Evolutionary conservation across 169 alveolate species (phyloP).

Genomic region (Cystoisospora suis): DNA sequence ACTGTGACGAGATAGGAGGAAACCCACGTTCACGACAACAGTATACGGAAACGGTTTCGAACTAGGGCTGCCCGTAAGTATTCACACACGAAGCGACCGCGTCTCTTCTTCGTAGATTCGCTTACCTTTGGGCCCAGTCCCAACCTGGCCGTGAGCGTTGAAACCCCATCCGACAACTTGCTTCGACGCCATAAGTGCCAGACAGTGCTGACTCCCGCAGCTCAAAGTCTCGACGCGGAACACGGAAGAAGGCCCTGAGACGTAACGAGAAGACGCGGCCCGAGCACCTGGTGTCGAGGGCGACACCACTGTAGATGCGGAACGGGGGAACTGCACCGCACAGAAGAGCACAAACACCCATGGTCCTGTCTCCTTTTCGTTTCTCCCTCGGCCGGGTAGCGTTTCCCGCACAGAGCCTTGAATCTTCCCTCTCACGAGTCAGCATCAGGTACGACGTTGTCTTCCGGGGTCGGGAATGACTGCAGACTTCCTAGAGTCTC

Average conservation of each 20-base stretch:
- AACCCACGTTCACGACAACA: neutral
- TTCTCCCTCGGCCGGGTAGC: too few species aligned
- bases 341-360: neutral
- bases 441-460: too few species aligned
- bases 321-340: constrained; percentile 30
- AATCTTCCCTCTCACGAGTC: too few species aligned
- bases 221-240: neutral
- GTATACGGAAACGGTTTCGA: neutral
- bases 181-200: neutral
- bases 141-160: constrained; percentile 51
- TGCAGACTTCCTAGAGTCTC: too few species aligned
- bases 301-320: constrained; percentile 20
- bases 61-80: neutral
- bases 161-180: constrained; percentile 41
- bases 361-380: too few species aligned
- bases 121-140: constrained; percentile 48
- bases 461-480: too few species aligned
- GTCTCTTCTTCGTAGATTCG: neutral
- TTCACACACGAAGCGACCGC: neutral
- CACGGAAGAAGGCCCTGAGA: constrained; percentile 19
- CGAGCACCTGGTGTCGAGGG: neutral
- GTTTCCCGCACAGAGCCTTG: too few species aligned
- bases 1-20: neutral
- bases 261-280: neutral
- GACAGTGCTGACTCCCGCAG: constrained; percentile 51